Conservation (phyloP, 441 rosid genomes). For the Brassica hybrid region DNA sequence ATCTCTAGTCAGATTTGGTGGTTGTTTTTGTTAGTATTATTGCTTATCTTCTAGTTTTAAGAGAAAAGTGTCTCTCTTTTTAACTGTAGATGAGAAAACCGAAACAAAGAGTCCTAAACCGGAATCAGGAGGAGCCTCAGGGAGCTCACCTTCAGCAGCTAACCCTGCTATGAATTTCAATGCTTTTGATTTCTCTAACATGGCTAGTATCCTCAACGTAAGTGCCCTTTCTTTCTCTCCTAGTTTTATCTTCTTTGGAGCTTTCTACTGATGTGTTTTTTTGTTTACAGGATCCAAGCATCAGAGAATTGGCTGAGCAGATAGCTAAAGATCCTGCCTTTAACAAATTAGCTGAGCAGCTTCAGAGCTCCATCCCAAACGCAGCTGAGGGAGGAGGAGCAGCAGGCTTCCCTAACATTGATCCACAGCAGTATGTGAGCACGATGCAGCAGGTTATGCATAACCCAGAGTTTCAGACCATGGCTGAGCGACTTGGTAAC, state of each 20-base stretch:
- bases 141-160: constrained; percentile 47
- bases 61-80: no score
- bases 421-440: constrained; percentile 67
- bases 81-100: constrained; percentile 57
- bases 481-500: constrained; percentile 92
- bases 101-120: constrained; percentile 47
- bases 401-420: constrained; percentile 74
- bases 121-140: constrained; percentile 48
- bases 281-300: constrained; percentile 78
- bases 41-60: no score
- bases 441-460: constrained; percentile 97
- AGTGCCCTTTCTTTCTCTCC: no score
- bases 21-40: background rate
- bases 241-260: no score
- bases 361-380: constrained; percentile 74
- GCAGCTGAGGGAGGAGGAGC: constrained; percentile 42
- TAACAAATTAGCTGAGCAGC: constrained; percentile 94
- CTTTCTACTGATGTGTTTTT: constrained; percentile 8
- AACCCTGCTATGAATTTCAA: constrained; percentile 51
- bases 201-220: constrained; percentile 82
- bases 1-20: constrained; percentile 13
- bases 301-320: constrained; percentile 85
- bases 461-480: constrained; percentile 85
- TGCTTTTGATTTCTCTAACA: constrained; percentile 89
- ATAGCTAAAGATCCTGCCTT: constrained; percentile 90